Conservation (phyloP, 352 stramenopile species). For the Phytophthora quininea region DNA sequence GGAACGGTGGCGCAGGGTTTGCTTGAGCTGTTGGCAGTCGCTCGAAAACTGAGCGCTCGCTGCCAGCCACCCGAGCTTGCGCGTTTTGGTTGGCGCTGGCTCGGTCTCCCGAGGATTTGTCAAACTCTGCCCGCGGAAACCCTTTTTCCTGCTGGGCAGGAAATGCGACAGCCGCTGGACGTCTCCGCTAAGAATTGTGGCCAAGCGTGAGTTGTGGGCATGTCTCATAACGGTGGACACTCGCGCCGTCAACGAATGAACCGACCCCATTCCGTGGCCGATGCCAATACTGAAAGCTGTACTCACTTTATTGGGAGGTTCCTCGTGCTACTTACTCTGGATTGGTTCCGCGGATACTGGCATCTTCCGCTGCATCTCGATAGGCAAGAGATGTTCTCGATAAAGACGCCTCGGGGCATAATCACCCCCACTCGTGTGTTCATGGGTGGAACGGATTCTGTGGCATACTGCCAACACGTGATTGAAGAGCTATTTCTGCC, state of each 20-base stretch:
- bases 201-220: neutral
- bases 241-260: neutral
- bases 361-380: constrained; percentile 11
- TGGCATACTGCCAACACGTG: constrained; percentile 7
- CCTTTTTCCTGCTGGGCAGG: too few species aligned
- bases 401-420: constrained; percentile 9
- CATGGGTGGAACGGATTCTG: constrained; percentile 8
- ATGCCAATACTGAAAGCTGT: constrained; percentile 10
- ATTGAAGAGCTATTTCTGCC: constrained; percentile 4
- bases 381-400: constrained; percentile 11
- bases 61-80: too few species aligned
- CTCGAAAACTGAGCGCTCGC: too few species aligned
- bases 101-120: too few species aligned
- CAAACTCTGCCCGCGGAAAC: too few species aligned
- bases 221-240: neutral
- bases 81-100: too few species aligned
- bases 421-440: constrained; percentile 8
- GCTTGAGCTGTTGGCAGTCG: too few species aligned
- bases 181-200: constrained; percentile 10
- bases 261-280: constrained; percentile 3
- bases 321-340: constrained; percentile 1
- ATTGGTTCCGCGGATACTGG: constrained; percentile 13
- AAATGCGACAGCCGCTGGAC: neutral
- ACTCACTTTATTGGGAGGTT: neutral
- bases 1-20: too few species aligned